These are phyloP conservation scores for Eucalyptus cloeziana DNA, from an alignment of 345 rosid species.

Conservation along the genomic window DNA sequence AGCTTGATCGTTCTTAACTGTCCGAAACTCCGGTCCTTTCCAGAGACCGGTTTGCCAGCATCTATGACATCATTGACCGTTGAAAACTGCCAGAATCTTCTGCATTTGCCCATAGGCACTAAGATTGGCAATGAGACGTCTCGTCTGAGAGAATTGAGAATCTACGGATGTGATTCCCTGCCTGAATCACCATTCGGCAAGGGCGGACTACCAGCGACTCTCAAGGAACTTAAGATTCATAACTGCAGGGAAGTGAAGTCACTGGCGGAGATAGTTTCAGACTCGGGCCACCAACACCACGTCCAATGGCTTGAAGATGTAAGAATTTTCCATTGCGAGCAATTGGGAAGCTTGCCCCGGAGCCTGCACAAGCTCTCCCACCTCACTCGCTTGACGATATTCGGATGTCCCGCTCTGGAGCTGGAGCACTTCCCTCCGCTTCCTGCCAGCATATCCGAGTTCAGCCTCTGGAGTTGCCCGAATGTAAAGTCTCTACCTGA, in stretches of 20 bases:
- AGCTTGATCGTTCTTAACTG: not conserved
- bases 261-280: not conserved
- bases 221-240: not conserved
- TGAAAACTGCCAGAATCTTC: not conserved
- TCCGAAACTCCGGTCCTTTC: not conserved
- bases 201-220: not conserved
- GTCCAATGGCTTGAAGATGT: not conserved
- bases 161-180: not conserved
- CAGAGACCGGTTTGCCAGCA: not conserved
- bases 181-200: not conserved
- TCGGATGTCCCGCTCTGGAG: not conserved
- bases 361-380: not conserved
- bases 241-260: not conserved
- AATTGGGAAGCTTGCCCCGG: not conserved
- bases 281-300: not conserved
- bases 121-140: not conserved
- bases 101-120: not conserved
- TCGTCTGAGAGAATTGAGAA: not conserved
- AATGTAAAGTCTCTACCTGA: not conserved
- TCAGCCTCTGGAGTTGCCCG: not conserved
- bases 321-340: not conserved
- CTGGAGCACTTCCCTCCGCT: not conserved
- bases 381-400: not conserved
- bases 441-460: not conserved
- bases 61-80: not conserved